Evolutionary conservation across 1,284 basidiomycete species (phyloP), one percentile per base, ranked within the genome.

Genomic region (Volvariella surrecta): DNA sequence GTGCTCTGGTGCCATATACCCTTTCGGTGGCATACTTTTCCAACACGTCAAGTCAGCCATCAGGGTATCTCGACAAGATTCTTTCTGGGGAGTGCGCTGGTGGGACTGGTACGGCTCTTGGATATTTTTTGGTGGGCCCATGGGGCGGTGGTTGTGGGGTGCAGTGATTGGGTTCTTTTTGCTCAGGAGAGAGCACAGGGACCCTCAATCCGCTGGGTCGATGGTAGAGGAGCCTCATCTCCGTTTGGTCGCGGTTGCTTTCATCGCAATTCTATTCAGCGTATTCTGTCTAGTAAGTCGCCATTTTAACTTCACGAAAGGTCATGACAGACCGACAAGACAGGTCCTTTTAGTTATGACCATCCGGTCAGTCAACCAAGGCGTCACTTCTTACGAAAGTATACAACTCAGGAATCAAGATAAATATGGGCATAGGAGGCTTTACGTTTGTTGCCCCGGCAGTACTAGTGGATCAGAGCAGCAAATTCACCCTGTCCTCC

Each of bases 81-180:
- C 55, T 19, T 67, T 63, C 62, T 55, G 60, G 11, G 54, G 46
- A 7, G 38, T 51, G 28, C 44, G 62, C 1, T 76, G 74, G 74
- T 76, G 74, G 73, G 54, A 67, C 43, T 66, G 66, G 61, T 62
- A 58, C 45, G 68, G 68, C 13, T 74, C 73, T 2, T 76, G 73
- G 71, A 56, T 73, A 30, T 54, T 74, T 32, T 58, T 68, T 28
- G 69, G 66, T 19, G 73, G 73, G 4, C 73, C 73, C 20, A 49
- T 64, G 9, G 73, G 73, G 9, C 60, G 72, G 38, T 73, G 64
- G 59, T 46, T 67, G 20, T 54, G 70, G 42, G 73, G 73, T 4
- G 58, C 58, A 16, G 46, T 60, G 1, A 51, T 74, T 1, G 73
- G 73, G 0, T 68, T 68, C 48, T 50, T 57, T 22, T 51, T 66